Base-by-base conservation (phyloP, 2,329 filamentous ascomycete species). In the Diaporthe vaccinii region DNA sequence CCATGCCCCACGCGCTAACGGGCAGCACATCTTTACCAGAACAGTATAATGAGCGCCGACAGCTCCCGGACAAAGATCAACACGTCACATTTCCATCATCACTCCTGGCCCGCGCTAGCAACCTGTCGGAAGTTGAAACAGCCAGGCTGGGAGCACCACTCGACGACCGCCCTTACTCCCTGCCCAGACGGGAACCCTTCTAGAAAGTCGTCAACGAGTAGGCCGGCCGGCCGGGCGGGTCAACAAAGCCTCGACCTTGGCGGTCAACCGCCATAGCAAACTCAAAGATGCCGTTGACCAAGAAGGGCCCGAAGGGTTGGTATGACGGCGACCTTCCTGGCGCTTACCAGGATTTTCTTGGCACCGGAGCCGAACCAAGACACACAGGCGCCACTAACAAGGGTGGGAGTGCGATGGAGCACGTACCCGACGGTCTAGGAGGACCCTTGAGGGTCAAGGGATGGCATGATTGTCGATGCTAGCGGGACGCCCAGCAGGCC, bases 61-160 rank as follows among this genome's bases (percentile, higher is more conserved):
- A 34, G 25, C 22, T 55, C 49, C 25, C 31, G 12, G 34, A 72
- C 34, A 62, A 34, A 31, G 70, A 73, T 73, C 70, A 22, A 25
- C 57, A 53, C 71, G 71, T 65, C 71, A 55, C 49, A 15, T 73
- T 72, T 72, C 70, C 70, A 62, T 72, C 58, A 51, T 62, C 46
- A n/a, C n/a, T 39, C 31, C 46, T 41, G 34, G 14, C 41, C 14
- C 31, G 34, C 46, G 46, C 65, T 39, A 41, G 49, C 34, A 69
- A 1, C 65, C 65, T 49, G 49, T 55, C 49, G 34, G 65, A 41
- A 69, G 46, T 69, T 69, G 65, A 55, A 69, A 69, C 65, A 55
- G 28, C 49, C 65, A 53, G 28, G 25, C 31, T 51, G 51, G 31
- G 44, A 22, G n/a, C 12, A 41, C 20, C 22, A 28, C 44, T 39